Evolutionary conservation across 73 alveolate genomes (phyloP).

Genomic region (Symbiodinium pilosum): DNA sequence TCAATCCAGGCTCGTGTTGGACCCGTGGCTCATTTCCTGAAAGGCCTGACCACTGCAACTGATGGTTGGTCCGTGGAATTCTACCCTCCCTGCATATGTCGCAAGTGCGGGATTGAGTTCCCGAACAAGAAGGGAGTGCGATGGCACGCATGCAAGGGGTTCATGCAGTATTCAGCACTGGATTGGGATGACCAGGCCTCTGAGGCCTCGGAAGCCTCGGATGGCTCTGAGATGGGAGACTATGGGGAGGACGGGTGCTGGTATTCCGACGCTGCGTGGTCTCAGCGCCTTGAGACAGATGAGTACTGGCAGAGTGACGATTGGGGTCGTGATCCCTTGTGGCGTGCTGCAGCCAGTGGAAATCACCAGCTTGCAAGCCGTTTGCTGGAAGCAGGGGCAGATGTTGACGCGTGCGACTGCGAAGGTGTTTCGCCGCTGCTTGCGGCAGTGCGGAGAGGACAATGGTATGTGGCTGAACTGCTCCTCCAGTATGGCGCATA

Average conservation of each 20-base stretch:
- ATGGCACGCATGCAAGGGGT: slow-evolving; percentile 6
- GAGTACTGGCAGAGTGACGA: slow-evolving; percentile 9
- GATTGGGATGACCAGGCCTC: slow-evolving; percentile 77
- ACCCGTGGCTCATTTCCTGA: slow-evolving; percentile 7
- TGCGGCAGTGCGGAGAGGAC: slow-evolving; percentile 44
- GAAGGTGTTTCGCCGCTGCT: slow-evolving; percentile 38
- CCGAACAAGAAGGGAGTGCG: slow-evolving; percentile 31
- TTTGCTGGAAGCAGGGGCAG: slow-evolving; percentile 11
- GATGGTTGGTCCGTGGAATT: slow-evolving; percentile 39
- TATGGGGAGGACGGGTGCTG: slow-evolving; percentile 61
- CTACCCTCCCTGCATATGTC: not conserved
- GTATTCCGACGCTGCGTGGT: slow-evolving; percentile 12
- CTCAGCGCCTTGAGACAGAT: not conserved
- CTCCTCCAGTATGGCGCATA: slow-evolving; percentile 22
- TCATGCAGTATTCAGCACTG: not conserved
- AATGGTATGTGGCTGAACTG: slow-evolving; percentile 7
- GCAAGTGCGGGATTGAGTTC: slow-evolving; percentile 19
- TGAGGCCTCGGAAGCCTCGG: slow-evolving; percentile 32
- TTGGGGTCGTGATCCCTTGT: slow-evolving; percentile 20
- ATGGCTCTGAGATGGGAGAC: slow-evolving; percentile 45
- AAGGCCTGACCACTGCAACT: slow-evolving; percentile 22
- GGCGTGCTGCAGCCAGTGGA: slow-evolving; percentile 67
- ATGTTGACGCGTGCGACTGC: not conserved
- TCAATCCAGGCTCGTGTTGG: slow-evolving; percentile 18
- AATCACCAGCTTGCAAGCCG: slow-evolving; percentile 9